Conservation (phyloP, 2,329 filamentous ascomycete genomes). For the Escovopsis weberi region DNA sequence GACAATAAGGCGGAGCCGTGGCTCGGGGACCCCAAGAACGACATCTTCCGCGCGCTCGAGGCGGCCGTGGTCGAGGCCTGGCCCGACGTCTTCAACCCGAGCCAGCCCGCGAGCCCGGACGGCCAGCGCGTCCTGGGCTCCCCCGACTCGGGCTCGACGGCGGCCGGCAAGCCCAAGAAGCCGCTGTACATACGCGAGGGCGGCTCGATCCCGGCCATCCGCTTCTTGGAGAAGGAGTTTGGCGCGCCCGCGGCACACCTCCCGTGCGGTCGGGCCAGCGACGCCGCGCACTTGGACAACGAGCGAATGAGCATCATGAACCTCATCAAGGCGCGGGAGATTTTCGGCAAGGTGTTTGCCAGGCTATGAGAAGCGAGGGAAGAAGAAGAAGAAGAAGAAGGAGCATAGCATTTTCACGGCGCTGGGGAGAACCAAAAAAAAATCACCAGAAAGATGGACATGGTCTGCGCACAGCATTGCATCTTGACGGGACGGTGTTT, state of each 20-base stretch:
- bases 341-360: conserved; percentile 75
- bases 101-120: conserved; percentile 2
- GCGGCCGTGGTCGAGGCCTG: conserved; percentile 74
- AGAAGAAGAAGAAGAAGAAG: not conserved
- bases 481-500: too few species aligned
- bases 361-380: conserved; percentile 32
- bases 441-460: too few species aligned
- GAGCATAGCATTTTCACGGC: too few species aligned
- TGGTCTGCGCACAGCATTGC: too few species aligned
- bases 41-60: conserved; percentile 81
- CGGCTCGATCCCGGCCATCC: conserved; percentile 84
- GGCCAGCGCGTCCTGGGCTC: conserved; percentile 2
- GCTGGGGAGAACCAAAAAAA: too few species aligned
- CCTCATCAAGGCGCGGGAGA: conserved; percentile 78
- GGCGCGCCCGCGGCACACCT: conserved; percentile 79
- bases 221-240: conserved; percentile 92
- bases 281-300: conserved; percentile 88
- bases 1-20: conserved; percentile 92
- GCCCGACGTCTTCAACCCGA: conserved; percentile 37
- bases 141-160: too few species aligned
- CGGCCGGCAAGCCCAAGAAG: conserved; percentile 29
- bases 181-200: conserved; percentile 93
- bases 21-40: conserved; percentile 82
- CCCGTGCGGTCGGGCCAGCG: conserved; percentile 88
- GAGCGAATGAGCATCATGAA: conserved; percentile 83